phyloP scores from a whole-genome alignment of 345 rosid species.

The Populus davidiana region DNA sequence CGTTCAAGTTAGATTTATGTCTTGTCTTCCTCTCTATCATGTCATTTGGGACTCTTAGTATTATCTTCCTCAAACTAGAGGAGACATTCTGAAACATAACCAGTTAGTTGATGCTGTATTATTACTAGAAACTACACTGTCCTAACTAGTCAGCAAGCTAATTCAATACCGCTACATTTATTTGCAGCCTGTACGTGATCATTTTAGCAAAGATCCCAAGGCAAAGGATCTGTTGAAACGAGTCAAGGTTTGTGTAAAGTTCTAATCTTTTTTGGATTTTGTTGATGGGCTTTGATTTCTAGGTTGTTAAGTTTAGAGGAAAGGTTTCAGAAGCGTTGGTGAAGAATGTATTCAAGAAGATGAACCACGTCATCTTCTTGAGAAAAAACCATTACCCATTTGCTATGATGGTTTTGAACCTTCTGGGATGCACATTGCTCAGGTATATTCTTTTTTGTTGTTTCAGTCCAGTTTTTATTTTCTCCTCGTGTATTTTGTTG shows the following conservation, averaged over 20 bases:
- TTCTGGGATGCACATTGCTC: conserved; percentile 96
- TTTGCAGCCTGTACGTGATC: conserved; percentile 79
- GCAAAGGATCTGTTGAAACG: conserved; percentile 72
- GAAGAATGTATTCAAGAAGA: conserved; percentile 90
- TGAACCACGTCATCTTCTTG: conserved; percentile 64
- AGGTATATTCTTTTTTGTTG: conserved; percentile 35
- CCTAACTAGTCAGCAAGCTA: not conserved
- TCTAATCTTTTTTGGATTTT: not conserved
- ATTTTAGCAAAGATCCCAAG: conserved; percentile 48
- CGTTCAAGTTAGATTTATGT: not conserved
- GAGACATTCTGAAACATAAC: not conserved
- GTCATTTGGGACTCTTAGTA: not conserved
- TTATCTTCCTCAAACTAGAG: not conserved
- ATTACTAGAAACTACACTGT: not conserved
- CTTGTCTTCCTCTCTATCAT: not conserved
- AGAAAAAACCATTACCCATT: conserved; percentile 63
- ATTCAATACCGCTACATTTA: not conserved
- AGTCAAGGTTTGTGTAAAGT: conserved; percentile 52
- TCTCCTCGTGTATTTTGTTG: too few relatives aligned
- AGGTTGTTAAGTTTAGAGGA: conserved; percentile 55
- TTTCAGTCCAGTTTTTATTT: too few relatives aligned
- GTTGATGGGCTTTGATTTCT: not conserved
- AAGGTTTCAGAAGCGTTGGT: conserved; percentile 67
- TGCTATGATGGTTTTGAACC: conserved; percentile 97
- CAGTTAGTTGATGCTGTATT: not conserved